Percentiles rank a stretch among this genome's conserved stretches.
phyloP scores from a whole-genome alignment of 2,329 filamentous ascomycete genomes.

The Fusarium sarcochroum region DNA sequence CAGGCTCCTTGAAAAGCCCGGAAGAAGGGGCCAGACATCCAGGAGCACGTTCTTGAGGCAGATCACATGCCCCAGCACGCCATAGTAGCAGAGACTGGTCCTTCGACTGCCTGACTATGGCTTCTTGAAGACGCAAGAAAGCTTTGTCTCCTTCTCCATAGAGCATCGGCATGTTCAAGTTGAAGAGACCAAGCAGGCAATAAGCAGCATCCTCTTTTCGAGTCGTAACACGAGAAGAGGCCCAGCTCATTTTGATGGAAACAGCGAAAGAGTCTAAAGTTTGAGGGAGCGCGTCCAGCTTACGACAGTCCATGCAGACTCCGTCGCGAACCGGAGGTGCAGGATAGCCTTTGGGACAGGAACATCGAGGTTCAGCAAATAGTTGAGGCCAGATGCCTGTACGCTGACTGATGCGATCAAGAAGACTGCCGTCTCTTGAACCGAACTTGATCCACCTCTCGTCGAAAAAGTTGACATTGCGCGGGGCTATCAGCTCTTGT shows the following conservation, averaged over 20 bases:
- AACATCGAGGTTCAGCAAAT: constrained; percentile 38
- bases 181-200: constrained; percentile 50
- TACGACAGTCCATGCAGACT: constrained; percentile 24
- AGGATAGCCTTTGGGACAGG: constrained; percentile 6
- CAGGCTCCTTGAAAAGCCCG: constrained; percentile 27
- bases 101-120: constrained; percentile 42
- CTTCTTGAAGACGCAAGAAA: constrained; percentile 44
- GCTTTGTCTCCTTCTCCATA: constrained; percentile 50
- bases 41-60: constrained; percentile 4
- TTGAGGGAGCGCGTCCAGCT: constrained; percentile 33
- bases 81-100: constrained; percentile 46
- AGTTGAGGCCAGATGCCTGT: constrained; percentile 40
- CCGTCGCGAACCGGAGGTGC: constrained; percentile 31
- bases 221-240: constrained; percentile 44
- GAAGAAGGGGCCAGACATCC: constrained; percentile 38
- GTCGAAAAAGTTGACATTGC: constrained; percentile 49
- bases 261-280: constrained; percentile 44
- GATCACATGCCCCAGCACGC: constrained; percentile 3
- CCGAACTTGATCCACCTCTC: constrained; percentile 47
- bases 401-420: constrained; percentile 26
- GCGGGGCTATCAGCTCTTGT: constrained; percentile 52
- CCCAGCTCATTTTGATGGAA: constrained; percentile 50
- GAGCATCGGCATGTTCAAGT: constrained; percentile 49
- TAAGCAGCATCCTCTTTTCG: constrained; percentile 51
- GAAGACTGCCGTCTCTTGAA: constrained; percentile 40